Evolutionary conservation across 371 early-diverging fungal genomes (phyloP).

Genomic region (Saksenaea oblongispora): DNA sequence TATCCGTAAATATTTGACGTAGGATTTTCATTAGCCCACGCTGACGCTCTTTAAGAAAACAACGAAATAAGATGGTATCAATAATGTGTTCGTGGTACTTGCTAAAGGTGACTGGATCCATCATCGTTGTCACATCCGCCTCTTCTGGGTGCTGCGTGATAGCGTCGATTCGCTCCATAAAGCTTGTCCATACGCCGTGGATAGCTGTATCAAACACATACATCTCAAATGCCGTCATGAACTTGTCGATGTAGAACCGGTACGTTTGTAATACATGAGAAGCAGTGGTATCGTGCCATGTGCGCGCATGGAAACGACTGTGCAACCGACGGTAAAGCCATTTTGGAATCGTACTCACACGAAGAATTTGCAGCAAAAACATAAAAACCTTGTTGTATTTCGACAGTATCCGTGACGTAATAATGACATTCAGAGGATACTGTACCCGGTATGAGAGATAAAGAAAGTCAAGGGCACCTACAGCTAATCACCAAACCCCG

Average conservation of each 20-base stretch:
- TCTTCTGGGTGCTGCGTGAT: slow-evolving; percentile 15
- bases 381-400: slow-evolving; percentile 57
- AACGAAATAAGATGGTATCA: slow-evolving; percentile 53
- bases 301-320: slow-evolving; percentile 5
- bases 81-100: slow-evolving; percentile 51
- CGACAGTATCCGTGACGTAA: slow-evolving; percentile 36
- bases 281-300: background rate
- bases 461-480: slow-evolving; percentile 57
- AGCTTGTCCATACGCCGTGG: slow-evolving; percentile 40
- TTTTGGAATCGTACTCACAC: slow-evolving; percentile 36
- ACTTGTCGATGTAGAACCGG: slow-evolving; percentile 53
- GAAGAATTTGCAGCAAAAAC: slow-evolving; percentile 43
- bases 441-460: slow-evolving; percentile 46
- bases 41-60: slow-evolving; percentile 52
- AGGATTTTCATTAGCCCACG: slow-evolving; percentile 36
- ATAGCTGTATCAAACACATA: slow-evolving; percentile 51
- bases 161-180: slow-evolving; percentile 35
- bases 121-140: slow-evolving; percentile 22
- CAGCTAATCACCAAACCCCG: slow-evolving; percentile 12
- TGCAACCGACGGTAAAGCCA: slow-evolving; percentile 25
- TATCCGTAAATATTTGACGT: slow-evolving; percentile 34
- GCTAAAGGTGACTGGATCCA: slow-evolving; percentile 42
- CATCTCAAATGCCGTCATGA: slow-evolving; percentile 38
- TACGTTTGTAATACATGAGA: slow-evolving; percentile 24
- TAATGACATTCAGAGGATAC: slow-evolving; percentile 48